Evolutionary conservation across 257 asterid species (phyloP), one percentile per base, ranked within the genome.

Genomic region (Solanum sitiens): DNA sequence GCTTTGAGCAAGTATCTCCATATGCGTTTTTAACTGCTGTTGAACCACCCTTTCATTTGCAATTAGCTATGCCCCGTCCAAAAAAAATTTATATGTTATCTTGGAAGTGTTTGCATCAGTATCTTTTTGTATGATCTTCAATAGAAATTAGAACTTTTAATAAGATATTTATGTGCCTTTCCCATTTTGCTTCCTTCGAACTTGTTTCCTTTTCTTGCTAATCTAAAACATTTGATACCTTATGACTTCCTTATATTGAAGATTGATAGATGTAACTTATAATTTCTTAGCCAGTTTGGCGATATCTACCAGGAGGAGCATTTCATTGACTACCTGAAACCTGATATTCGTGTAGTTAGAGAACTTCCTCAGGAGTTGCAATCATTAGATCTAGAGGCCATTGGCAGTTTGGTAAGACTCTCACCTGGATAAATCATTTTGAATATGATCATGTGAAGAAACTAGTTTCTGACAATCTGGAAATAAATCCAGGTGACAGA

Each of bases 241-340:
- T 32, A 32, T 30, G 53, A 50, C 74, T 85, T 89, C 87, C 85
- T 72, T 87, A 91, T 89, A 67, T 73, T 63, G 92, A 87, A 91
- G 68, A 89, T 88, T 94, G 92, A 92, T 88, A 86, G 90, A 86
- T 79, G 73, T 87, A 82, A 90, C 92, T 88, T 93, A 88, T 89
- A 87, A 88, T 92, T 93, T 95, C 96, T 90, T 95, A 97, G 99
- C 91, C 99, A 97, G 96, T 97, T 97, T 88, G 95, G 98, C 95
- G 94, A 97, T 92, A 96, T 97, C 92, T 97, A 97, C 92, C 95
- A 96, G 95, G 98, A 95, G 93, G 98, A 93, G 84, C 92, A 95
- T 93, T 96, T 97, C 91, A 97, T 97, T 89, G 85, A 93, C 95
- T 96, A 93, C 94, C 86, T 97, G 94, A 97, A 90, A 90, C 96